A percentile compares a stretch with the other conserved stretches of the same genome.
Evolutionary conservation across 1,284 basidiomycete genomes (phyloP).

Genomic region (Heliocybe sulcata): DNA sequence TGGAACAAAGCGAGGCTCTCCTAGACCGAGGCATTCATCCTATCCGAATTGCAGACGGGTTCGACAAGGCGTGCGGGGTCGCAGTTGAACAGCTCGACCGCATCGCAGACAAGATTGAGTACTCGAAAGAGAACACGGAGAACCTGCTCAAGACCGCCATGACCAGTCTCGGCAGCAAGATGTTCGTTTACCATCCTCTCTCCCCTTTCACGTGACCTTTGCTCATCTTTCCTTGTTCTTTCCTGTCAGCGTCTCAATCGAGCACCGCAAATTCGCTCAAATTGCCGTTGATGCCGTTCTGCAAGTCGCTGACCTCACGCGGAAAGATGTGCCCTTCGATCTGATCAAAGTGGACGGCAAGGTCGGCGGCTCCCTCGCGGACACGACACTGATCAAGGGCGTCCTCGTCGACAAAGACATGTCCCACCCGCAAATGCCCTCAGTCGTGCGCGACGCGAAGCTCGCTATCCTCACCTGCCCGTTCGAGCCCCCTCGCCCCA

Average conservation of each 20-base stretch:
- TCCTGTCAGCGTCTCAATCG: conserved; percentile 83
- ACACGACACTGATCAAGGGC: conserved; percentile 89
- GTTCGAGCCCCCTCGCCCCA: conserved; percentile 97
- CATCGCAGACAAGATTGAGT: conserved; percentile 89
- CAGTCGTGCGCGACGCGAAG: conserved; percentile 79
- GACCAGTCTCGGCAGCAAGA: conserved; percentile 96
- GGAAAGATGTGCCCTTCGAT: conserved; percentile 96
- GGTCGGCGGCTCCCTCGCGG: conserved; percentile 93
- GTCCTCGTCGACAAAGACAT: conserved; percentile 99
- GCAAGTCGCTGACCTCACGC: conserved; percentile 90
- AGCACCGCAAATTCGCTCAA: conserved; percentile 90
- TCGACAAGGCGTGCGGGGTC: conserved; percentile 88
- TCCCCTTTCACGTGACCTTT: conserved; percentile 2
- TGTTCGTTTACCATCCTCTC: conserved; percentile 52
- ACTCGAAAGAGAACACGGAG: conserved; percentile 74
- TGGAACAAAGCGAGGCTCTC: conserved; percentile 87
- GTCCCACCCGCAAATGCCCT: conserved; percentile 98
- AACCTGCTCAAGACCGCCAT: conserved; percentile 93
- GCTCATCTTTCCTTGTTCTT: conserved; percentile 4
- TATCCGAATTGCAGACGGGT: conserved; percentile 97
- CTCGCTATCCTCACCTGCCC: conserved; percentile 98
- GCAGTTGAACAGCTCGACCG: conserved; percentile 88
- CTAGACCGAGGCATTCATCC: conserved; percentile 97
- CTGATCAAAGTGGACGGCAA: conserved; percentile 99
- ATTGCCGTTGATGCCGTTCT: conserved; percentile 98